Base-by-base conservation (phyloP, 352 stramenopile species). In the Phytophthora sp. region DNA sequence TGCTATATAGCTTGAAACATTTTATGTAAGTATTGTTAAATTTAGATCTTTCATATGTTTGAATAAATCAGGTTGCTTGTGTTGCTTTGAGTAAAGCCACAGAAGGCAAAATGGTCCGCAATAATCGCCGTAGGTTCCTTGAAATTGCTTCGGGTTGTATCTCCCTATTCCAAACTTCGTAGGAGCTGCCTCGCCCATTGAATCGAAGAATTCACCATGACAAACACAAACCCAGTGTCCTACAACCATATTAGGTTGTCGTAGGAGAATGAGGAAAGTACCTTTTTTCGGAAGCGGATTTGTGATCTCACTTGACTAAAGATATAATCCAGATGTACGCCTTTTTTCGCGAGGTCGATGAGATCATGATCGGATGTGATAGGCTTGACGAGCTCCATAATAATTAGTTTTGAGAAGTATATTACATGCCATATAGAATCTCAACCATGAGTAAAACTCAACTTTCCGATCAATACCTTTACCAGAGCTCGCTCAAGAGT, bases 51-150 rank as follows among this genome's bases (percentile, higher is more conserved):
- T 37, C 9, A 37, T 17, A 3, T 37, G 8, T 15, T 37, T n/a
- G 9, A n/a, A 37, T 37, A 37, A 5, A 15, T 37, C 11, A 7
- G 11, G 9, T n/a, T n/a, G n/a, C 18, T 56, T 50, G 3, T 64
- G 18, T 32, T 64, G 55, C n/a, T 56, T 64, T 1, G 28, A 39
- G 34, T 57, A 56, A 17, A 64, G 8, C 12, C n/a, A 64, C 0
- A 64, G 4, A 1, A 64, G 10, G 12, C 43, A 48, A 5, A 9
- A 64, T 6, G 44, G 23, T 0, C 55, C 55, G 35, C 44, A 56
- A 15, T 51, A 64, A 8, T 42, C 43, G 8, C 17, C 20, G 4
- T 51, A 50, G 12, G 34, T n/a, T 0, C 32, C 21, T 52, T 64
- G 55, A n/a, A 51, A 57, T 28, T 64, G 55, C 4, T 17, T 30